A percentile compares a stretch with the other conserved stretches of the same genome.
Conservation (phyloP, 2,329 filamentous ascomycete genomes). For the Trichophaea hybrida region DNA sequence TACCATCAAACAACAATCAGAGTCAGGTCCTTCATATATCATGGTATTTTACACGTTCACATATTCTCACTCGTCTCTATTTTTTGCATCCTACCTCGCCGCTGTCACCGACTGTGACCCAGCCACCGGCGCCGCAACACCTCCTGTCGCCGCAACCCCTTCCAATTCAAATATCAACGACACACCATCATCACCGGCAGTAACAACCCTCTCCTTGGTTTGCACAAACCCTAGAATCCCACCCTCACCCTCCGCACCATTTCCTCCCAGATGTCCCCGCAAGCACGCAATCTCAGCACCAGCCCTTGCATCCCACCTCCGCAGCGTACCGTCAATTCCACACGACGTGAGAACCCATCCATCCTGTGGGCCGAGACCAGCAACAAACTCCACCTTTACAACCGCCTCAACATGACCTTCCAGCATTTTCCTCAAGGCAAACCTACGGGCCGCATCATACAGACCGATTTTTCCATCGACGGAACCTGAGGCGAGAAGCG, state of each 20-base stretch:
- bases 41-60: no score
- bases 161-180: slow-evolving; percentile 48
- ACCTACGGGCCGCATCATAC: slow-evolving; percentile 74
- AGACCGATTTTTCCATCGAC: slow-evolving; percentile 68
- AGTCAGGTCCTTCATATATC: no score
- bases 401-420: slow-evolving; percentile 71
- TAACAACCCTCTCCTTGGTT: slow-evolving; percentile 61
- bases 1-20: no score
- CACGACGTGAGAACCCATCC: slow-evolving; percentile 68
- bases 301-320: slow-evolving; percentile 74
- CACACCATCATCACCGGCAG: slow-evolving; percentile 75
- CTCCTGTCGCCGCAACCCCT: background rate
- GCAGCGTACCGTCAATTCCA: slow-evolving; percentile 82
- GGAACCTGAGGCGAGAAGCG: slow-evolving; percentile 49
- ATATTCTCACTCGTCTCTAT: no score
- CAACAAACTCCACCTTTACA: slow-evolving; percentile 82
- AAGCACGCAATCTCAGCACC: slow-evolving; percentile 62
- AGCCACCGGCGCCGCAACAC: no score
- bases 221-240: slow-evolving; percentile 85
- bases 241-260: slow-evolving; percentile 55
- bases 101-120: no score
- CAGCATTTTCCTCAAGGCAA: slow-evolving; percentile 72
- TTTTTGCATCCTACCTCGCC: no score
- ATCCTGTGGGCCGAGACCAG: slow-evolving; percentile 33
- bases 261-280: slow-evolving; percentile 52